These are phyloP conservation scores for Toxoplasma gondii DNA, from an alignment of 169 alveolate genomes.

Conservation along the genomic window DNA sequence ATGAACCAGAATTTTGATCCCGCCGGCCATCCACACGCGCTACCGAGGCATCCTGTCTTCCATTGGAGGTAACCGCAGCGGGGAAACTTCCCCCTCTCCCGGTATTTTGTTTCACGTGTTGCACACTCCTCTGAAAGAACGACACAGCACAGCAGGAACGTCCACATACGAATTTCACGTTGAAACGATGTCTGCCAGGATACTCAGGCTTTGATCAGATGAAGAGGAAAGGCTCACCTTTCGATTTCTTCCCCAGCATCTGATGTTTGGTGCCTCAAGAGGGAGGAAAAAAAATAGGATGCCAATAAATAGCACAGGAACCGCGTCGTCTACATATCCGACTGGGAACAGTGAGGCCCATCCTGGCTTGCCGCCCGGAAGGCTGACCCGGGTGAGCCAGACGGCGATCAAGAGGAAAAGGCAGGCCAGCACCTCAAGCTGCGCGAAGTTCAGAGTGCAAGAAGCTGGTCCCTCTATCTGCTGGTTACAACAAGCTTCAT, in stretches of 20 bases:
- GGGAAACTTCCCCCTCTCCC: background rate
- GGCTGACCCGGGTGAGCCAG: slow-evolving; percentile 10
- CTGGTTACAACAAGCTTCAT: background rate
- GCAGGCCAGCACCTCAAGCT: background rate
- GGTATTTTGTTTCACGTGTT: background rate
- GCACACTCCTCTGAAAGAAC: background rate
- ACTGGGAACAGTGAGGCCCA: background rate
- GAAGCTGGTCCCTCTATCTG: background rate
- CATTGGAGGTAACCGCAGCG: background rate
- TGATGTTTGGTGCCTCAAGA: background rate
- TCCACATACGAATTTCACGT: background rate
- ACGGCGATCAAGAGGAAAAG: background rate
- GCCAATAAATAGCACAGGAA: slow-evolving; percentile 5
- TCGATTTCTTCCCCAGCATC: background rate
- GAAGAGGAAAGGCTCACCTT: background rate
- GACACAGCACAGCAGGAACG: background rate
- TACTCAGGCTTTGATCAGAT: background rate
- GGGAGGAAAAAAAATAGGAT: slow-evolving; percentile 17
- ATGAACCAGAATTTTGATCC: background rate
- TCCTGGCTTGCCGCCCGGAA: background rate
- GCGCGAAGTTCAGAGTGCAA: background rate
- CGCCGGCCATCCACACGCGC: background rate
- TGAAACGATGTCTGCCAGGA: background rate
- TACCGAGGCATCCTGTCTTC: background rate
- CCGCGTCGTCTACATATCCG: slow-evolving; percentile 11